Evolutionary conservation across 345 rosid genomes (phyloP).

Genomic region (Camelina neglecta): DNA sequence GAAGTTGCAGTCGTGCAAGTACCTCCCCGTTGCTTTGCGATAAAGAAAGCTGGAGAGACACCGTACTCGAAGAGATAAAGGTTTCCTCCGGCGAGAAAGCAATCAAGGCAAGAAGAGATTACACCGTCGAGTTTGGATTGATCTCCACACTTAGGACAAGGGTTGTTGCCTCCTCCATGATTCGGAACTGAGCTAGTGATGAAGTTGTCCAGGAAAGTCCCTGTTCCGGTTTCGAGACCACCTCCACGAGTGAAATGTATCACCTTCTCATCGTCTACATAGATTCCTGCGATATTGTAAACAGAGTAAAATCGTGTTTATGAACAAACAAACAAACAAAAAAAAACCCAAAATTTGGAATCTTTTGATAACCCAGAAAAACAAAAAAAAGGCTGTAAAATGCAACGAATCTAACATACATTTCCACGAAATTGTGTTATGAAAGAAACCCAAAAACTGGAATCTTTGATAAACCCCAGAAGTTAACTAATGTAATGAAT

Average conservation of each 20-base stretch:
- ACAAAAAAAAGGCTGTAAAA: neutral
- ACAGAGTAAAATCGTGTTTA: neutral
- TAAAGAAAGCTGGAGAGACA: constrained; percentile 52
- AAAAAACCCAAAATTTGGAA: neutral
- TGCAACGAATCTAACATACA: neutral
- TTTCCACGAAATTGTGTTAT: neutral
- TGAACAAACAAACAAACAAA: neutral
- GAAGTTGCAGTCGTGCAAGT: constrained; percentile 67
- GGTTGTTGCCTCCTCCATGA: constrained; percentile 39
- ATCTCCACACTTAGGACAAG: constrained; percentile 64
- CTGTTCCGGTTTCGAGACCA: constrained; percentile 69
- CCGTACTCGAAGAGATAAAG: constrained; percentile 64
- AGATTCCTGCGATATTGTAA: constrained; percentile 55
- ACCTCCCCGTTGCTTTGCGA: constrained; percentile 68
- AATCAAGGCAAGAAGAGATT: constrained; percentile 68
- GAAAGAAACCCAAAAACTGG: neutral
- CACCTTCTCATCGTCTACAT: constrained; percentile 65
- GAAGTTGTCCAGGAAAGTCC: constrained; percentile 64
- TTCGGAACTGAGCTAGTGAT: constrained; percentile 56
- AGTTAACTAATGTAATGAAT: neutral
- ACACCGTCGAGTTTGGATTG: constrained; percentile 58
- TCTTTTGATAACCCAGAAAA: neutral
- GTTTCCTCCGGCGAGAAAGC: constrained; percentile 69
- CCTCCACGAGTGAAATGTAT: constrained; percentile 77
- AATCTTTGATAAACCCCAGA: neutral